A percentile compares a stretch with the other conserved stretches of the same genome.
These are phyloP conservation scores for Adansonia rubrostipa DNA, from an alignment of 441 rosid genomes.

Conservation along the genomic window DNA sequence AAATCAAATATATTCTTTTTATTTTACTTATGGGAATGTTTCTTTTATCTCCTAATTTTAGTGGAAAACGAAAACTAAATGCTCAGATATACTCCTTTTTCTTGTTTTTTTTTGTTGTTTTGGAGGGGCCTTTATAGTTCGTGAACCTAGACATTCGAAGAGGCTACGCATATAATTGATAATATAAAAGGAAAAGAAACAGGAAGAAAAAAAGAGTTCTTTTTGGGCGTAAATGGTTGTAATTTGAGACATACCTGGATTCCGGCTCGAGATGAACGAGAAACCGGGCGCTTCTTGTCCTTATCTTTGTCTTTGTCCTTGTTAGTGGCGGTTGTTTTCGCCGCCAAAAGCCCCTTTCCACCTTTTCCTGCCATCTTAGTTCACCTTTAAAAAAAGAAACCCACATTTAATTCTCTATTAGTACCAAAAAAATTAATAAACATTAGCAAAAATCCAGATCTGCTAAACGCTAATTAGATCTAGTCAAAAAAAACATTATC, in stretches of 20 bases:
- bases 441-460: slow-evolving; percentile 6
- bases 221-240: background rate
- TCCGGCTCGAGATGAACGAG: slow-evolving; percentile 97
- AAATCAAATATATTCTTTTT: background rate
- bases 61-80: background rate
- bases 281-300: slow-evolving; percentile 79
- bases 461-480: slow-evolving; percentile 7
- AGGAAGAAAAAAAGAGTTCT: background rate
- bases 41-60: background rate
- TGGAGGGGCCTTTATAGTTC: background rate
- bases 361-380: slow-evolving; percentile 90
- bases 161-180: background rate
- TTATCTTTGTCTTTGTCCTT: slow-evolving; percentile 74
- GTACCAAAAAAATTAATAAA: background rate
- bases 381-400: slow-evolving; percentile 9
- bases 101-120: background rate
- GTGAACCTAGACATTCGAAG: background rate
- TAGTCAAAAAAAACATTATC: background rate
- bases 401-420: background rate
- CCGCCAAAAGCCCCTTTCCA: slow-evolving; percentile 90
- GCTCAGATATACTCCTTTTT: background rate
- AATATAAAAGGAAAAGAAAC: background rate
- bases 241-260: slow-evolving; percentile 55
- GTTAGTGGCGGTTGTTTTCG: slow-evolving; percentile 76
- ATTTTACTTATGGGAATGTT: background rate